Conservation (phyloP, 306 rosid species). For the Quillaja saponaria region DNA sequence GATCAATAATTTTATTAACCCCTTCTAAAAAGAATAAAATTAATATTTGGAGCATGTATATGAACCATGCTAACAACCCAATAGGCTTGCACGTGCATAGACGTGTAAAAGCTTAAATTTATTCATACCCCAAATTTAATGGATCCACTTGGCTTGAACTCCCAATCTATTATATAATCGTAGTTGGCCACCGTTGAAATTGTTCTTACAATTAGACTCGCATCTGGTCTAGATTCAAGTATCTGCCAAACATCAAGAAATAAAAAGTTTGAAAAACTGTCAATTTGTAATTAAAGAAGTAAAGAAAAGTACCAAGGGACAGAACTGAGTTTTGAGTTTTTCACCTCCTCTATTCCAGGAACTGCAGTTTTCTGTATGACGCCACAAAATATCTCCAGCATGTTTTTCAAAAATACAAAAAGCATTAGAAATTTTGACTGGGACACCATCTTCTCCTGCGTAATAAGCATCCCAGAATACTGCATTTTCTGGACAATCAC, state of each 20-base stretch:
- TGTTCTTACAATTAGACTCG: neutral
- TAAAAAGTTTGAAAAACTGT: neutral
- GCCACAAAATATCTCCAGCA: slow-evolving; percentile 29
- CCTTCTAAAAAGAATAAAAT: neutral
- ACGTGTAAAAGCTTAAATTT: neutral
- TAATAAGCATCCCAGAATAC: neutral
- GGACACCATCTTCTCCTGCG: neutral
- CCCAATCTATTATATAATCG: slow-evolving; percentile 1
- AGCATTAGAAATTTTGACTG: slow-evolving; percentile 34
- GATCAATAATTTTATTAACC: no score
- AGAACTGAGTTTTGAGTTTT: neutral
- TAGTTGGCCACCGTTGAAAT: neutral
- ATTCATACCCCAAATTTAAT: neutral
- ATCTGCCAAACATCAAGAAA: neutral
- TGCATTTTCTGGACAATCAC: slow-evolving; percentile 19
- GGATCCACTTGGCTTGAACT: neutral
- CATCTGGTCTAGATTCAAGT: neutral
- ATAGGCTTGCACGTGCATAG: no score
- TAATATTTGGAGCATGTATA: no score
- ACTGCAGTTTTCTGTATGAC: neutral
- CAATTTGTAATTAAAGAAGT: neutral
- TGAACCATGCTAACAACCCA: no score
- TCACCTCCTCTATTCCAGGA: slow-evolving; percentile 3
- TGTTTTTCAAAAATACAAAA: slow-evolving; percentile 62
- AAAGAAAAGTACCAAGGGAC: neutral